Evolutionary conservation across 805 yeast species (phyloP).

Genomic region (Candida namnaoensis): DNA sequence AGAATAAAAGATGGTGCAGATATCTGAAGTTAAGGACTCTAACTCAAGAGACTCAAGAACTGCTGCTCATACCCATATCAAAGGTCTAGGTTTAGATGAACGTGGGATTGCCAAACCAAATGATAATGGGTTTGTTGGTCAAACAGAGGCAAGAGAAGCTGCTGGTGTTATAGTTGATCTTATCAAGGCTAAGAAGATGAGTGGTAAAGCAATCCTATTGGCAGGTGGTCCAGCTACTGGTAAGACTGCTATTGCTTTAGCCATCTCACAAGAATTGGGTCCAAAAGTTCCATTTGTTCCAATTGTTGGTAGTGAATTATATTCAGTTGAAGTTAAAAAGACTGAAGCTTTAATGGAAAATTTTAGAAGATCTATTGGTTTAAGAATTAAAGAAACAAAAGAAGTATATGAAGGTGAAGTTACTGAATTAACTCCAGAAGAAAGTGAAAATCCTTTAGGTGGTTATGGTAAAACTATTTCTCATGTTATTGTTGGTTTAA

Average conservation of each 20-base stretch:
- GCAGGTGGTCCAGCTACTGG: slow-evolving; percentile 99
- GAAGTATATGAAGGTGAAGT: slow-evolving; percentile 99
- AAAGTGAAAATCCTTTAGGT: slow-evolving; percentile 92
- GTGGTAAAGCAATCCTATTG: slow-evolving; percentile 89
- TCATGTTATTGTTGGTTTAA: slow-evolving; percentile 89
- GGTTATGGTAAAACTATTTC: slow-evolving; percentile 96
- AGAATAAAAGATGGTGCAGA: slow-evolving; percentile 51
- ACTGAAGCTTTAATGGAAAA: slow-evolving; percentile 96
- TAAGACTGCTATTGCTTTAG: slow-evolving; percentile 94
- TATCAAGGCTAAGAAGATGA: slow-evolving; percentile 85
- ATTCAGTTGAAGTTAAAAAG: slow-evolving; percentile 93
- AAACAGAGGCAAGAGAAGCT: slow-evolving; percentile 71
- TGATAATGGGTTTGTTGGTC: slow-evolving; percentile 84
- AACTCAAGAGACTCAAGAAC: slow-evolving; percentile 53
- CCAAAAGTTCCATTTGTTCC: slow-evolving; percentile 98
- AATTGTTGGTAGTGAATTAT: slow-evolving; percentile 89
- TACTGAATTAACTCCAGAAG: slow-evolving; percentile 91
- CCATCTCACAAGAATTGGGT: slow-evolving; percentile 92
- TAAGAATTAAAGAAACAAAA: slow-evolving; percentile 92
- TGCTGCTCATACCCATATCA: slow-evolving; percentile 96
- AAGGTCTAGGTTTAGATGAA: slow-evolving; percentile 90
- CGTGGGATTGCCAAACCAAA: slow-evolving; percentile 73
- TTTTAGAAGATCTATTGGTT: slow-evolving; percentile 92
- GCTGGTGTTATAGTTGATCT: slow-evolving; percentile 93
- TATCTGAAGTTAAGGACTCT: slow-evolving; percentile 63